These are phyloP conservation scores for Curvularia eragrostidis DNA, from an alignment of 2,329 filamentous ascomycete genomes.

Conservation along the genomic window DNA sequence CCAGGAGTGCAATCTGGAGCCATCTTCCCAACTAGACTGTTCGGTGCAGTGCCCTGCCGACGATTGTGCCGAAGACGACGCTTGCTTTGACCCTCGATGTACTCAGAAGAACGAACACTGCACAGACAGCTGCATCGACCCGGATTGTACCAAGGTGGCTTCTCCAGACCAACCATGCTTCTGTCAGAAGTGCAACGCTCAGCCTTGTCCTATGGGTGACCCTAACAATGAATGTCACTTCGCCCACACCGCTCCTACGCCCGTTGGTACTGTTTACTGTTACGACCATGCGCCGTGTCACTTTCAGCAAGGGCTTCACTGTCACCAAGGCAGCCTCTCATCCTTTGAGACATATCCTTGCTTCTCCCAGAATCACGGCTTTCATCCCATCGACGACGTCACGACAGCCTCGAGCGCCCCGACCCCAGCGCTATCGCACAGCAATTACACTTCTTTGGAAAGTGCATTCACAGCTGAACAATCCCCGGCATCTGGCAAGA, in stretches of 20 bases:
- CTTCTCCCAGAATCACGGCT: conserved; percentile 37
- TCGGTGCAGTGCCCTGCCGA: conserved; percentile 39
- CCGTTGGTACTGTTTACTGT: conserved; percentile 44
- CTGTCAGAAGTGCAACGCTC: conserved; percentile 44
- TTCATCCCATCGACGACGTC: conserved; percentile 23
- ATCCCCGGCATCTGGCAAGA: conserved; percentile 32
- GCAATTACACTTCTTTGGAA: conserved; percentile 43
- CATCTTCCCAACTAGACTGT: conserved; percentile 31
- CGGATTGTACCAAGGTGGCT: conserved; percentile 43
- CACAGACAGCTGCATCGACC: conserved; percentile 43
- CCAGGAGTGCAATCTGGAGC: conserved; percentile 44
- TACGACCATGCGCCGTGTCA: conserved; percentile 45
- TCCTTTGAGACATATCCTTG: conserved; percentile 42
- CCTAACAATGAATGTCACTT: conserved; percentile 42
- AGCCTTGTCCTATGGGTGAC: conserved; percentile 43
- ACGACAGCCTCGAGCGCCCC: conserved; percentile 36
- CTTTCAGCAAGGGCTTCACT: conserved; percentile 40
- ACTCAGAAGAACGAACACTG: conserved; percentile 37
- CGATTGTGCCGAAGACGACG: conserved; percentile 39
- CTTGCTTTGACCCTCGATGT: conserved; percentile 49
- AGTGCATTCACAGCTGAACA: conserved; percentile 38
- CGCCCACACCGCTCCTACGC: conserved; percentile 40
- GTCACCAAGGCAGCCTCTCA: conserved; percentile 29
- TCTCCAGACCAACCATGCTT: conserved; percentile 44
- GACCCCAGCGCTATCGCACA: conserved; percentile 42